A percentile compares a stretch with the other conserved stretches of the same genome.
These are phyloP conservation scores for Fraxinus velutina DNA, from an alignment of 305 asterid genomes.

Conservation along the genomic window DNA sequence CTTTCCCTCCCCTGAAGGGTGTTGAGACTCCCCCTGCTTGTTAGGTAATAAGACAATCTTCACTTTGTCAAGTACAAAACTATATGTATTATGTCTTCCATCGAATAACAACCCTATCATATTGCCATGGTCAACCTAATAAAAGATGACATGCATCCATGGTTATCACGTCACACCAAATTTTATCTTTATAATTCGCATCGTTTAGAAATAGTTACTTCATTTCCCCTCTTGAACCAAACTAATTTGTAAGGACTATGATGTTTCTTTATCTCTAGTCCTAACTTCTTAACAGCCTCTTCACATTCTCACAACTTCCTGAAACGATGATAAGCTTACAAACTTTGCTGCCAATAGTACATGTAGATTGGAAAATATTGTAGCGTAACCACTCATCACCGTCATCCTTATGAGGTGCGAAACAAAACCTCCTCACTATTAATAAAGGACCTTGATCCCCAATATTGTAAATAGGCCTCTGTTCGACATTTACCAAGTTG, in stretches of 20 bases:
- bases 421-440: not conserved
- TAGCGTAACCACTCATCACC: not conserved
- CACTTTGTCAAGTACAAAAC: not conserved
- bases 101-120: not conserved
- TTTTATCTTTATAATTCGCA: not conserved
- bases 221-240: not conserved
- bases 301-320: not conserved
- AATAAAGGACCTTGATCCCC: too few relatives aligned
- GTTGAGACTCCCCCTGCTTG: too few relatives aligned
- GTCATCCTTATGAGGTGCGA: not conserved
- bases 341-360: not conserved
- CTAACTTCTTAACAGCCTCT: not conserved
- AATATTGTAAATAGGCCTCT: too few relatives aligned
- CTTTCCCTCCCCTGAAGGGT: too few relatives aligned
- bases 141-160: not conserved
- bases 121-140: not conserved
- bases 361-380: not conserved
- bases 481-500: too few relatives aligned
- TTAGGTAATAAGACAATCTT: too few relatives aligned
- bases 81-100: not conserved
- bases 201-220: too few relatives aligned
- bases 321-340: not conserved
- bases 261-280: not conserved
- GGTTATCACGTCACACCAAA: not conserved
- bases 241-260: not conserved